Percentiles rank a stretch among this genome's conserved stretches.
Evolutionary conservation across 169 alveolate species (phyloP).

Genomic region (Babesia gibsoni): DNA sequence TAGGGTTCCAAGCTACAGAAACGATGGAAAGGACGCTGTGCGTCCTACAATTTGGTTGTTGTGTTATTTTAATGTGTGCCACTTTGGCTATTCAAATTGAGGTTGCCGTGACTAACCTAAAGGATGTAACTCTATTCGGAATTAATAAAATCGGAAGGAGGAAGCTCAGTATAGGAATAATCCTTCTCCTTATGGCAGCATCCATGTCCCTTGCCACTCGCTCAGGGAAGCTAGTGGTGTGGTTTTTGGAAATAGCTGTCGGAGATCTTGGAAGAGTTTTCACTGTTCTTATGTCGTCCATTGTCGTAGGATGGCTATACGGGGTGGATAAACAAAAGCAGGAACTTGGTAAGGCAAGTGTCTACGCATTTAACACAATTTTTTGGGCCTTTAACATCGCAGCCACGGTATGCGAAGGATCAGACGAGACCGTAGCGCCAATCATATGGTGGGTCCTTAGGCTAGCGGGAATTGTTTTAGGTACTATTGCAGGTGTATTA

Average conservation of each 20-base stretch:
- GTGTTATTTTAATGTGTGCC: constrained; percentile 63
- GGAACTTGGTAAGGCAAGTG: constrained; percentile 25
- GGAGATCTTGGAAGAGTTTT: constrained; percentile 73
- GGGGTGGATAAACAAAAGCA: constrained; percentile 37
- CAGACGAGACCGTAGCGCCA: constrained; percentile 37
- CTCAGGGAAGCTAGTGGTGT: constrained; percentile 60
- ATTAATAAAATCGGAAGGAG: constrained; percentile 4
- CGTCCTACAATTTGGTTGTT: constrained; percentile 70
- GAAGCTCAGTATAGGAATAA: constrained; percentile 29
- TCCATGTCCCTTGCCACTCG: constrained; percentile 53
- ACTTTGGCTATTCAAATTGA: constrained; percentile 73
- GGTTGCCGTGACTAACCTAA: constrained; percentile 61
- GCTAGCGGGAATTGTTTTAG: constrained; percentile 23
- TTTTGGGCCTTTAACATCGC: constrained; percentile 44
- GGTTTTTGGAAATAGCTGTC: constrained; percentile 72
- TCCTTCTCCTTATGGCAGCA: constrained; percentile 37
- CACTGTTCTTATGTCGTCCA: constrained; percentile 60
- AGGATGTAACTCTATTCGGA: constrained; percentile 37
- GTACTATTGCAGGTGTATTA: constrained; percentile 1
- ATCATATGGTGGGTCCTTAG: constrained; percentile 51
- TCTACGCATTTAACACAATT: constrained; percentile 40
- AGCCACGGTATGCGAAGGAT: constrained; percentile 46
- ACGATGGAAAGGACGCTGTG: constrained; percentile 68
- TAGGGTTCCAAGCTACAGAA: constrained; percentile 49
- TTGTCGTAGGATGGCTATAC: constrained; percentile 61